phyloP scores from a whole-genome alignment of 2,329 filamentous ascomycete species.

The Alternaria longipes region DNA sequence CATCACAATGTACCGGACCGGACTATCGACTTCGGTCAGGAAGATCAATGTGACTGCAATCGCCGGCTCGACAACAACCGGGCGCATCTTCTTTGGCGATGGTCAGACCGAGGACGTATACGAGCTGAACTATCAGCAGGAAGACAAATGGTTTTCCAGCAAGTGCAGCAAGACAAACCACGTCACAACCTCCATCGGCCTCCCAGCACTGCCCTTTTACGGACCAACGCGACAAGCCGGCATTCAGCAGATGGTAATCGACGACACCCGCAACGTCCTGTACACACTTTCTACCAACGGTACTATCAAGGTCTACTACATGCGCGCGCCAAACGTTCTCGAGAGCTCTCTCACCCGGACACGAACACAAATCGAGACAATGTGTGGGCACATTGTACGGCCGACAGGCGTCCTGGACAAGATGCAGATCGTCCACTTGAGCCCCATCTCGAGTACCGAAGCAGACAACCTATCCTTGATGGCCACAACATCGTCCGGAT shows the following conservation, averaged over 20 bases:
- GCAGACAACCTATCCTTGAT: conserved; percentile 87
- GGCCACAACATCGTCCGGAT: conserved; percentile 89
- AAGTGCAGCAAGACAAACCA: conserved; percentile 90
- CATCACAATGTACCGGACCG: conserved; percentile 86
- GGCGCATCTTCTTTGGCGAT: conserved; percentile 93
- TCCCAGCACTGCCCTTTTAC: conserved; percentile 57
- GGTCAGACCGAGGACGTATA: conserved; percentile 84
- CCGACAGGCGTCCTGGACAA: conserved; percentile 73
- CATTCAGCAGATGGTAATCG: conserved; percentile 82
- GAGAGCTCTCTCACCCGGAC: conserved; percentile 65
- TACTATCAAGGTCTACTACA: conserved; percentile 89
- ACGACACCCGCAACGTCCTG: conserved; percentile 86
- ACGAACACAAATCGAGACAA: conserved; percentile 63
- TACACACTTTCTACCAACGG: conserved; percentile 91
- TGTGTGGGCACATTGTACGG: conserved; percentile 86
- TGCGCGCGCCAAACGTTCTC: conserved; percentile 69
- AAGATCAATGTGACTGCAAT: conserved; percentile 81
- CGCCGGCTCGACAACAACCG: conserved; percentile 77
- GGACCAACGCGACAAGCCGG: conserved; percentile 61
- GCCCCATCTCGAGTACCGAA: conserved; percentile 80
- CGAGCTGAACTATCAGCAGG: conserved; percentile 94
- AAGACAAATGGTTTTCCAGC: conserved; percentile 95
- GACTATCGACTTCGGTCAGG: conserved; percentile 80
- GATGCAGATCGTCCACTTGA: conserved; percentile 83
- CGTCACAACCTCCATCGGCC: conserved; percentile 73